Percentiles rank a stretch among this genome's conserved stretches.
These are phyloP conservation scores for Dacryopinax spathularia DNA, from an alignment of 768 basidiomycete genomes.

Conservation along the genomic window DNA sequence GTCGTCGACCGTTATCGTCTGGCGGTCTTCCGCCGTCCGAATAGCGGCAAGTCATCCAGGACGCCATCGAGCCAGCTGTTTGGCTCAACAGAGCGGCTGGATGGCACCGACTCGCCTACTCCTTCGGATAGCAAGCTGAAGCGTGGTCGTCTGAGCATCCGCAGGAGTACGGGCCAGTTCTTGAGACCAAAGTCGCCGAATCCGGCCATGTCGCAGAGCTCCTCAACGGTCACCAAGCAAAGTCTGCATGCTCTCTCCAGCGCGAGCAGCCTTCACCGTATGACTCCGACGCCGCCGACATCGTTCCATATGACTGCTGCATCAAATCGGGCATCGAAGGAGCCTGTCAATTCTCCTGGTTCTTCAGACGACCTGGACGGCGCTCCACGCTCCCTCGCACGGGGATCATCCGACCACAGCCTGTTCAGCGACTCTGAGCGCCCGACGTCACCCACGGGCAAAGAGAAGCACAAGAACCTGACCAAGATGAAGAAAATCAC, in stretches of 20 bases:
- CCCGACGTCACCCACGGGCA: conserved; percentile 16
- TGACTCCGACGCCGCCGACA: background rate
- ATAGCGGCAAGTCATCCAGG: conserved; percentile 23
- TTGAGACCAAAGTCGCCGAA: conserved; percentile 21
- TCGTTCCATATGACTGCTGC: background rate
- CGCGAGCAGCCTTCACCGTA: background rate
- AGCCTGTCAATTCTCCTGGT: background rate
- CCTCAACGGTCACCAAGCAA: background rate
- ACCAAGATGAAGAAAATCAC: conserved; percentile 54
- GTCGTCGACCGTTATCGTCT: conserved; percentile 79
- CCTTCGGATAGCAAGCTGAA: conserved; percentile 38
- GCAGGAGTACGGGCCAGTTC: conserved; percentile 59
- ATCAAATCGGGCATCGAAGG: conserved; percentile 3
- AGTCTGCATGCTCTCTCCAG: background rate
- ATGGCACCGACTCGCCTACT: conserved; percentile 32
- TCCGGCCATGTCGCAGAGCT: background rate
- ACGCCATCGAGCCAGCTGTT: background rate
- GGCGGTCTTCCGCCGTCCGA: conserved; percentile 64
- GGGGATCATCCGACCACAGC: background rate
- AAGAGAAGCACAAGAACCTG: conserved; percentile 56
- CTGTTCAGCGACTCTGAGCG: conserved; percentile 3
- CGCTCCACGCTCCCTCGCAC: conserved; percentile 11
- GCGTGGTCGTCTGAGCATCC: conserved; percentile 59
- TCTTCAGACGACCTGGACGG: conserved; percentile 23
- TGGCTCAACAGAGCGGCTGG: background rate